Evolutionary conservation across 31 red algal species (phyloP), one percentile per base, ranked within the genome.

Genomic region (Asparagopsis taxiformis): DNA sequence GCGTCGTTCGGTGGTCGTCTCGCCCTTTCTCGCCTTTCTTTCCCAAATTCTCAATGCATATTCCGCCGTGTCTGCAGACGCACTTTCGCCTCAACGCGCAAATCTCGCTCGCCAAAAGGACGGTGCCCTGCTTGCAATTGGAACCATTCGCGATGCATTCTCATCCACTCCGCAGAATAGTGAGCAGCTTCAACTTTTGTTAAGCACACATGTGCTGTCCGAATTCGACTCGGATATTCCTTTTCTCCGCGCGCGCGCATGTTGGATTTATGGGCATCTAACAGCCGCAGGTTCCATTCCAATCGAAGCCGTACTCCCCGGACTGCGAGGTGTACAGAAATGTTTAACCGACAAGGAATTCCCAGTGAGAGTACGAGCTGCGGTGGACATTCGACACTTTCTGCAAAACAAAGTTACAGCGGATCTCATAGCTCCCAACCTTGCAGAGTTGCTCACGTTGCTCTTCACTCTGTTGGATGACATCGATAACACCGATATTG

Each of bases 351-450:
- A 91, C 34, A n/a, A 15, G 3, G 82, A 91, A 3, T 84, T 84
- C 25, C 79, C 87, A 30, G 87, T 84, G 30, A 65, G 87, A 30
- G 87, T 84, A 30, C 80, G 72, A 41, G 70, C 80, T 25, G 87
- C 87, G 1, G 80, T 73, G 19, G 87, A 86, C 29, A 35, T 91
- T 54, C 80, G 87, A 9, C 81, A 85, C 62, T 76, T 87, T 67
- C 23, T 87, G 6, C 53, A 54, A 1, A 65, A 74, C 16, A 13
- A 33, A 11, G 17, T 63, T 1, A 57, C 82, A 26, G 62, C 72
- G n/a, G 46, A 54, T 16, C 28, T 28, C 29, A 31, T 87, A 3
- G 37, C 31, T 3, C 77, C 75, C 11, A 63, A 78, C 25, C 15
- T 87, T 20, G 32, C 43, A 31, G 55, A 73, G 39, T 32, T 87